phyloP scores from a whole-genome alignment of 805 yeast species.

The Henningerozyma blattae region DNA sequence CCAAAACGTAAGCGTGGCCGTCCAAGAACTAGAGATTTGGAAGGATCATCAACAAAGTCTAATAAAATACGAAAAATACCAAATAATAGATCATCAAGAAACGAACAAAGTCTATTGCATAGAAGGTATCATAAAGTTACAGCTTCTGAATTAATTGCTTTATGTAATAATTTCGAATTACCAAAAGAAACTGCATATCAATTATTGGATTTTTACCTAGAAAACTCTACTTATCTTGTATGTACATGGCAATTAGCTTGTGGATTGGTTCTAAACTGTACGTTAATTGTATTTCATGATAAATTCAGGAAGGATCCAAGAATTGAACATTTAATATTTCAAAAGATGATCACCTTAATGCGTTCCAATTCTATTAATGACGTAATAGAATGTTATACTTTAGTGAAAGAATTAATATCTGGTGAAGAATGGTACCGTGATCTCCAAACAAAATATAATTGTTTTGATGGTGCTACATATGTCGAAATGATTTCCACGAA shows the following conservation, averaged over 20 bases:
- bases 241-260: conserved; percentile 62
- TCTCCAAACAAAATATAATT: conserved; percentile 33
- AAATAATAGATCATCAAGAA: neutral
- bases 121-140: conserved; percentile 26
- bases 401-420: conserved; percentile 41
- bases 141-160: conserved; percentile 30
- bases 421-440: conserved; percentile 53
- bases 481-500: conserved; percentile 14
- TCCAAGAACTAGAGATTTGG: neutral
- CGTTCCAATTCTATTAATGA: conserved; percentile 37
- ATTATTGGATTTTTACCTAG: conserved; percentile 38
- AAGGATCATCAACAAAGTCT: neutral
- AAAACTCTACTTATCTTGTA: conserved; percentile 40
- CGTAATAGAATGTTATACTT: conserved; percentile 38
- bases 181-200: conserved; percentile 40
- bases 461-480: conserved; percentile 20
- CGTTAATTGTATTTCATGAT: conserved; percentile 39
- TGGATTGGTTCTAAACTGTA: conserved; percentile 52
- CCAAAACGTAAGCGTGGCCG: neutral
- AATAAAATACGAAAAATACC: neutral
- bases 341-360: conserved; percentile 41
- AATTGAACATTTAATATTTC: conserved; percentile 34
- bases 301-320: conserved; percentile 36
- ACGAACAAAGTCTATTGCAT: conserved; percentile 9
- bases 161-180: conserved; percentile 54